Evolutionary conservation across 176 grass and related monocot genomes (phyloP), one percentile per base, ranked within the genome.

Genomic region (Phragmites australis): DNA sequence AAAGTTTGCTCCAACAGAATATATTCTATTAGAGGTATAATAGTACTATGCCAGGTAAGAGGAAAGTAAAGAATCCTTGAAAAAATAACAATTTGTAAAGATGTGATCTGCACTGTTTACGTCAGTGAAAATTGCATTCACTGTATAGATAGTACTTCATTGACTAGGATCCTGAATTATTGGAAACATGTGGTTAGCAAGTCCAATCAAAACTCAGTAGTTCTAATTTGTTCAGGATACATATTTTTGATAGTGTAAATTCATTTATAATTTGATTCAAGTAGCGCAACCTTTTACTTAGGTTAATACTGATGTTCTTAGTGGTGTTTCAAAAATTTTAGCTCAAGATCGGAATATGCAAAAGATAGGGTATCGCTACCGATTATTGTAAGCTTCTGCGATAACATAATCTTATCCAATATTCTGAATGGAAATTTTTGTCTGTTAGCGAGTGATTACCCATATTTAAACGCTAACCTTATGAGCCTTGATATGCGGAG

Each of bases 131-230:
- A 63, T 73, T 5, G 6, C 32, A 37, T 72, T 72, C 15, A 72
- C 31, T 82, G 8, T 67, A 50, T 51, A 81, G 23, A 81, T 50
- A 31, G 48, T 45, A 60, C 25, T 82, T 73, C 14, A 68, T 76
- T 87, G 78, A 48, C 23, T 43, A 60, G 27, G 31, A 31, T 59
- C 23, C 56, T 77, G 42, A 42, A 68, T 26, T 68, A 68, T 57
- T 65, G 30, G 46, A 19, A 60, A 61, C 57, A 65, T 86, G 27
- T 5, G 43, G 27, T 42, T 75, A 18, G 43, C 32, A 43, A 32
- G n/a, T 43, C 78, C 62, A 76, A 8, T 68, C 62, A 26, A 26
- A 49, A 47, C 54, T 70, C 14, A 53, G 54, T 82, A 76, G 62
- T 48, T 47, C 8, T 60, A 1, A 63, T 34, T 37, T 84, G 8